A percentile compares a stretch with the other conserved stretches of the same genome.
Conservation (phyloP, 2,329 filamentous ascomycete species). For the Epichloe sibirici region DNA sequence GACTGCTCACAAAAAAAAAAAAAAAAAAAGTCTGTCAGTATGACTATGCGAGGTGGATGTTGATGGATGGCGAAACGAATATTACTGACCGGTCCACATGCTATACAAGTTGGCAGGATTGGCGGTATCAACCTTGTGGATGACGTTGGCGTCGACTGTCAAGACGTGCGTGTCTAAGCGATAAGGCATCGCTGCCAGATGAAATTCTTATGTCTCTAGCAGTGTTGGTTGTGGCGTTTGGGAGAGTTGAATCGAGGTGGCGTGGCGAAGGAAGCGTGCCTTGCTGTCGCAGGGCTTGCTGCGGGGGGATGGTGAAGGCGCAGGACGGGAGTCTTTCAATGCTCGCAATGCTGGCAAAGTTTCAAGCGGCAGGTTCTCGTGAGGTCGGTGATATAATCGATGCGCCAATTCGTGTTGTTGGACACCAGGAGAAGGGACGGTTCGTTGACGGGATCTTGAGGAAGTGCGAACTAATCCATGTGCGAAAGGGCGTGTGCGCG, state of each 20-base stretch:
- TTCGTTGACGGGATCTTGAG: too few relatives aligned
- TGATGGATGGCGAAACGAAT: not conserved
- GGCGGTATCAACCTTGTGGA: constrained; percentile 88
- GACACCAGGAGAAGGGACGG: too few relatives aligned
- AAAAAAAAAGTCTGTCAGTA: constrained; percentile 17
- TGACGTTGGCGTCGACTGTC: constrained; percentile 80
- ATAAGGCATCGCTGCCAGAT: constrained; percentile 57
- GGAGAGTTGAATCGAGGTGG: not conserved
- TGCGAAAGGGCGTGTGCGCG: too few relatives aligned
- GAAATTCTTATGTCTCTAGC: constrained; percentile 27
- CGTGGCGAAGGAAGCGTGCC: not conserved
- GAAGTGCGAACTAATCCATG: too few relatives aligned
- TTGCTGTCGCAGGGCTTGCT: not conserved
- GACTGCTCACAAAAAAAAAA: constrained; percentile 37
- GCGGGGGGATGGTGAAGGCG: too few relatives aligned
- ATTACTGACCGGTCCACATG: constrained; percentile 81
- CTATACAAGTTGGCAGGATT: constrained; percentile 89
- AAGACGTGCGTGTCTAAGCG: constrained; percentile 75
- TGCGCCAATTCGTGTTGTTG: too few relatives aligned
- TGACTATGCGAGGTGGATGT: constrained; percentile 1
- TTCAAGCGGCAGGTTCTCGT: too few relatives aligned
- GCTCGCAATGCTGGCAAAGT: too few relatives aligned
- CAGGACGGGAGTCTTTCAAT: too few relatives aligned
- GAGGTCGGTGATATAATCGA: too few relatives aligned
- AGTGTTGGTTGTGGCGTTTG: constrained; percentile 7